Evolutionary conservation across 495 filamentous ascomycete genomes (phyloP).

Genomic region (Hyaloscypha hepaticicola): DNA sequence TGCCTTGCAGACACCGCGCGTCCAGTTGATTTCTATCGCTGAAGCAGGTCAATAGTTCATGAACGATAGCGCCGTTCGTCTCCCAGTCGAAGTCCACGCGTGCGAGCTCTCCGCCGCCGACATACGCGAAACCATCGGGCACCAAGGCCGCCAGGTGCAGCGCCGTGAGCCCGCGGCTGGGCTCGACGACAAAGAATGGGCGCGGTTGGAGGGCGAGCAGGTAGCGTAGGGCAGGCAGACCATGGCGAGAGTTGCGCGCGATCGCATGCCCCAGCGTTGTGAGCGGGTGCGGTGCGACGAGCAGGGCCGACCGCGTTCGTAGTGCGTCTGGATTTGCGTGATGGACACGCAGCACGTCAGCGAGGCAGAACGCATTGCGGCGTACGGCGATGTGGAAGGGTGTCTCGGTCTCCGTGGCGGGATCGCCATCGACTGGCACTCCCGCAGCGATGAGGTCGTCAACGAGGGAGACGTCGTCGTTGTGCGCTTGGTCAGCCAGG

Average conservation of each 20-base stretch:
- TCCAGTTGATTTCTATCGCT: not conserved
- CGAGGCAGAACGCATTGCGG: not conserved
- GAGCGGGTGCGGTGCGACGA: not conserved
- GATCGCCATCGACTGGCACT: slow-evolving; percentile 1
- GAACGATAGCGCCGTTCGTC: not conserved
- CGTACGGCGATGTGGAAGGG: not conserved
- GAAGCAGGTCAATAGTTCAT: not conserved
- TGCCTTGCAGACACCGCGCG: not conserved
- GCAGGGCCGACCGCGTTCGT: not conserved
- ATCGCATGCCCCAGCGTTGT: not conserved
- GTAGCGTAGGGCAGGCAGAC: not conserved
- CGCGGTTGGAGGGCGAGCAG: not conserved
- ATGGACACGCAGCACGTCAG: not conserved
- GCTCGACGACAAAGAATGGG: not conserved
- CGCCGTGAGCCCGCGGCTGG: not conserved
- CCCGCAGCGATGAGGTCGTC: not conserved
- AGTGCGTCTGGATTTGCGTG: not conserved
- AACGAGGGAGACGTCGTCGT: not conserved
- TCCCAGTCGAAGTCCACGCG: not conserved
- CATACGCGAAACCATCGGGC: not conserved
- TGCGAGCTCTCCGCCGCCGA: not conserved
- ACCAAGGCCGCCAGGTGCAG: not conserved
- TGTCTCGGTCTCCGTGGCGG: not conserved
- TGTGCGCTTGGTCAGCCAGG: not conserved
- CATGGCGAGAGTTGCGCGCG: not conserved